Conservation (phyloP, 768 basidiomycete genomes). For the Lactarius vividus region DNA sequence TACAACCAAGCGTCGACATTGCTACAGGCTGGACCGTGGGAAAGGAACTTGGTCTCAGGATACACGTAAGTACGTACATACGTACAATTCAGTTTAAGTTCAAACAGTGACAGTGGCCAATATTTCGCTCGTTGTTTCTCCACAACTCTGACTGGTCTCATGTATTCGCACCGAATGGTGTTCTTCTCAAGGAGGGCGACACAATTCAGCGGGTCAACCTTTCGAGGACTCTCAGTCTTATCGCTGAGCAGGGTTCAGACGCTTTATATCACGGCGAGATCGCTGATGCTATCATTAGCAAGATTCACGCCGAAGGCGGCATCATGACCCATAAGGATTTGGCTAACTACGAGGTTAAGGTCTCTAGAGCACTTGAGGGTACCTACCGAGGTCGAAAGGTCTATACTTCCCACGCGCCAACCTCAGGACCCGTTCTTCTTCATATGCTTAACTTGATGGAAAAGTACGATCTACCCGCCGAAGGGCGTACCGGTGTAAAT, state of each 20-base stretch:
- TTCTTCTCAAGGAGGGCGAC: constrained; percentile 71
- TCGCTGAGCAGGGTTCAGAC: constrained; percentile 73
- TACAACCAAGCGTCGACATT: constrained; percentile 70
- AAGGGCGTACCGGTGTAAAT: constrained; percentile 57
- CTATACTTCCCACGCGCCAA: constrained; percentile 83
- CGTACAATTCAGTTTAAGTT: constrained; percentile 1
- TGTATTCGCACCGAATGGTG: constrained; percentile 81
- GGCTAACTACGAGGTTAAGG: constrained; percentile 61
- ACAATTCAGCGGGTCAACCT: constrained; percentile 68
- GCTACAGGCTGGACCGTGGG: constrained; percentile 81
- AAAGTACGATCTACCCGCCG: constrained; percentile 52
- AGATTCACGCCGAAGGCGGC: constrained; percentile 71
- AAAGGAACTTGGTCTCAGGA: constrained; percentile 67
- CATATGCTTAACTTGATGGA: constrained; percentile 92
- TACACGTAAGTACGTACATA: constrained; percentile 48
- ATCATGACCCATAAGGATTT: constrained; percentile 77
- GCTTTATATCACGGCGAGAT: constrained; percentile 90
- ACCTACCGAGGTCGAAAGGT: constrained; percentile 75
- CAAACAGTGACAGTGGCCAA: constrained; percentile 29
- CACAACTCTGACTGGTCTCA: constrained; percentile 69
- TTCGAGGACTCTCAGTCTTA: constrained; percentile 67
- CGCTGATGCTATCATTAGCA: constrained; percentile 72
- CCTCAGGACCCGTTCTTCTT: constrained; percentile 83
- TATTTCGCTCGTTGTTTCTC: constrained; percentile 56
- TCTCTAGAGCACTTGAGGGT: constrained; percentile 71